These are phyloP conservation scores for Yamadazyma dendronema DNA, from an alignment of 1,139 yeast species.

Conservation along the genomic window DNA sequence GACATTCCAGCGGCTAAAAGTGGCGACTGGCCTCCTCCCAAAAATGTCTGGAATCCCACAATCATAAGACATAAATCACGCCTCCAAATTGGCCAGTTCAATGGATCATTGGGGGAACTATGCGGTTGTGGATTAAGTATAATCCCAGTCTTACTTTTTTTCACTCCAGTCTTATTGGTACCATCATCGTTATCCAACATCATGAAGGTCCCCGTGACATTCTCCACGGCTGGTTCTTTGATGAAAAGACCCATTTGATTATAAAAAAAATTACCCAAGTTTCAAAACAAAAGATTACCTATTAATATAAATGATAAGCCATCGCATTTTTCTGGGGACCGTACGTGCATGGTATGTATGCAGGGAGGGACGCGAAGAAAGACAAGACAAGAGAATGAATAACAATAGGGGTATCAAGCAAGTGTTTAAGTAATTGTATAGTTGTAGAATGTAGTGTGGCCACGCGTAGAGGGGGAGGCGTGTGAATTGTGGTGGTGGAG, in stretches of 20 bases:
- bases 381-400: too few species aligned
- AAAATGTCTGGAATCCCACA: slow-evolving; percentile 57
- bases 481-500: too few species aligned
- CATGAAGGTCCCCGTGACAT: slow-evolving; percentile 48
- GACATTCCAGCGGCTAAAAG: slow-evolving; percentile 58
- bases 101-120: slow-evolving; percentile 72
- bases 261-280: too few species aligned
- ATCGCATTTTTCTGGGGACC: not conserved
- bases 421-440: too few species aligned
- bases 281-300: not conserved
- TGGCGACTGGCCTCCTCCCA: slow-evolving; percentile 66
- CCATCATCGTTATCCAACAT: slow-evolving; percentile 31
- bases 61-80: slow-evolving; percentile 53
- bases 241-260: slow-evolving; percentile 29
- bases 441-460: too few species aligned
- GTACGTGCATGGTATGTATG: not conserved
- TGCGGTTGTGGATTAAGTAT: slow-evolving; percentile 74
- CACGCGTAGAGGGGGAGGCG: too few species aligned
- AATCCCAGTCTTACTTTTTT: slow-evolving; percentile 51
- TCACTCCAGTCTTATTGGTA: slow-evolving; percentile 23
- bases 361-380: not conserved
- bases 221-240: slow-evolving; percentile 34
- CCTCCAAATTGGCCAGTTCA: slow-evolving; percentile 68
- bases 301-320: not conserved
- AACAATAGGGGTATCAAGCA: too few species aligned